These are phyloP conservation scores for Daldinia caldariorum DNA, from an alignment of 495 filamentous ascomycete species.

Conservation along the genomic window DNA sequence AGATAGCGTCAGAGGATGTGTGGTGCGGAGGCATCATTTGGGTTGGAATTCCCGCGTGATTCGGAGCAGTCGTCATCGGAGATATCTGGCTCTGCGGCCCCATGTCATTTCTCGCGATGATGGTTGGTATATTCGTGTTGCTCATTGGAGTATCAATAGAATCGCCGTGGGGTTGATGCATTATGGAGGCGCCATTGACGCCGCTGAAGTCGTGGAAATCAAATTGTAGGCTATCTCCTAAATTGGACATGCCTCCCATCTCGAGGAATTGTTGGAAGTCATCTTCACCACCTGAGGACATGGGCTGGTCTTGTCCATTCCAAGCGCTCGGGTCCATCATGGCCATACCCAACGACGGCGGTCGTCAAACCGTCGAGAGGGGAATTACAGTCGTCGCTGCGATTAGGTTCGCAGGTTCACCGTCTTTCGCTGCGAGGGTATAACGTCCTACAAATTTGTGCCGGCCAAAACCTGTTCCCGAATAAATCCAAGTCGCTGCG, in stretches of 20 bases:
- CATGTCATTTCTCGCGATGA: slow-evolving; percentile 52
- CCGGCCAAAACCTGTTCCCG: background rate
- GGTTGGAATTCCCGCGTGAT: slow-evolving; percentile 53
- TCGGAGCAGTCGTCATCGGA: slow-evolving; percentile 55
- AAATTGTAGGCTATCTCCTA: slow-evolving; percentile 59
- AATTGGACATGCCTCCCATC: slow-evolving; percentile 58
- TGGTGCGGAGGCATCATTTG: slow-evolving; percentile 55
- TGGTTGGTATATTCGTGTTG: slow-evolving; percentile 53
- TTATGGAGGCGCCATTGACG: slow-evolving; percentile 46
- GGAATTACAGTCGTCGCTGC: slow-evolving; percentile 9
- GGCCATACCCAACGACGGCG: slow-evolving; percentile 40
- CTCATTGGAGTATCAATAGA: slow-evolving; percentile 62
- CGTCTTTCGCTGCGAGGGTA: slow-evolving; percentile 8
- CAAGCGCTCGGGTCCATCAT: slow-evolving; percentile 61
- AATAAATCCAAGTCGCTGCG: slow-evolving; percentile 2
- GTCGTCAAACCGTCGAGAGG: slow-evolving; percentile 3
- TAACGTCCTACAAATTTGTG: background rate
- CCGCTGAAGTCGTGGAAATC: slow-evolving; percentile 59
- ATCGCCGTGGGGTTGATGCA: slow-evolving; percentile 51
- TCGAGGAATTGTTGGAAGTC: slow-evolving; percentile 67
- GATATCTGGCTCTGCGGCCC: slow-evolving; percentile 59
- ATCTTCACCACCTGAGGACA: slow-evolving; percentile 58
- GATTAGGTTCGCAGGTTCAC: slow-evolving; percentile 13
- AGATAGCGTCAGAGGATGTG: slow-evolving; percentile 56
- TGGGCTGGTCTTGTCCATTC: slow-evolving; percentile 59